phyloP scores from a whole-genome alignment of 2,329 filamentous ascomycete genomes.

The Sarocladiaceae sp. region DNA sequence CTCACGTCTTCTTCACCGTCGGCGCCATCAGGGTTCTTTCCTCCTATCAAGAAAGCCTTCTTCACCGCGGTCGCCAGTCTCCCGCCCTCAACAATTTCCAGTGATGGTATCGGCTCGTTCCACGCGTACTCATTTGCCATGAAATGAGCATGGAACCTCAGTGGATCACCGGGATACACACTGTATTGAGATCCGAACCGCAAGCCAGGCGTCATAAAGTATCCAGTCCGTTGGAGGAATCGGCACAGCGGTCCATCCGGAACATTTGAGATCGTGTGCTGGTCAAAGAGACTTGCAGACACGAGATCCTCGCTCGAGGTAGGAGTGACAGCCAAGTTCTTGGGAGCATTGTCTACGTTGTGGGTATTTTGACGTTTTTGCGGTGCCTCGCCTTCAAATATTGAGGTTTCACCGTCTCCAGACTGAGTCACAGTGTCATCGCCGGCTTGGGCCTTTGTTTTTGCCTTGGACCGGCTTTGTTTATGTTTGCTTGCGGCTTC shows the following conservation, averaged over 20 bases:
- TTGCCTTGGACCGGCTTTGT: slow-evolving; percentile 11
- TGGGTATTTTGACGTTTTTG: not conserved
- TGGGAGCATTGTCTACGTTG: slow-evolving; percentile 10
- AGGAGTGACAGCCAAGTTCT: slow-evolving; percentile 28
- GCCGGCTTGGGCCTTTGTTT: not conserved
- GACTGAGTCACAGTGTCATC: slow-evolving; percentile 2
- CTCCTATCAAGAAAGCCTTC: slow-evolving; percentile 88
- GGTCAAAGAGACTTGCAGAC: slow-evolving; percentile 13
- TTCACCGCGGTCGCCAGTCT: slow-evolving; percentile 91
- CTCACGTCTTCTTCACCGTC: slow-evolving; percentile 45
- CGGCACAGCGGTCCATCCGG: slow-evolving; percentile 60
- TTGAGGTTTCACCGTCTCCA: not conserved
- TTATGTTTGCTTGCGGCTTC: slow-evolving; percentile 19
- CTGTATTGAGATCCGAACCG: slow-evolving; percentile 94
- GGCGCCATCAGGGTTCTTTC: slow-evolving; percentile 41
- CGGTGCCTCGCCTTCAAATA: not conserved
- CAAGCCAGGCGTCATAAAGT: slow-evolving; percentile 86
- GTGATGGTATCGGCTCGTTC: slow-evolving; percentile 79
- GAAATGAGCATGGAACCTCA: slow-evolving; percentile 95
- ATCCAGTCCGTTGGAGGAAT: slow-evolving; percentile 73
- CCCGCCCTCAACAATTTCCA: slow-evolving; percentile 83
- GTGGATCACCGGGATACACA: slow-evolving; percentile 90
- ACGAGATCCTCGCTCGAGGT: slow-evolving; percentile 30
- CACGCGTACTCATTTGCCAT: slow-evolving; percentile 79
- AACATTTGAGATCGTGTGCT: slow-evolving; percentile 13